Evolutionary conservation across 1,139 yeast genomes (phyloP).

Genomic region (Zygosaccharomyces sapae): DNA sequence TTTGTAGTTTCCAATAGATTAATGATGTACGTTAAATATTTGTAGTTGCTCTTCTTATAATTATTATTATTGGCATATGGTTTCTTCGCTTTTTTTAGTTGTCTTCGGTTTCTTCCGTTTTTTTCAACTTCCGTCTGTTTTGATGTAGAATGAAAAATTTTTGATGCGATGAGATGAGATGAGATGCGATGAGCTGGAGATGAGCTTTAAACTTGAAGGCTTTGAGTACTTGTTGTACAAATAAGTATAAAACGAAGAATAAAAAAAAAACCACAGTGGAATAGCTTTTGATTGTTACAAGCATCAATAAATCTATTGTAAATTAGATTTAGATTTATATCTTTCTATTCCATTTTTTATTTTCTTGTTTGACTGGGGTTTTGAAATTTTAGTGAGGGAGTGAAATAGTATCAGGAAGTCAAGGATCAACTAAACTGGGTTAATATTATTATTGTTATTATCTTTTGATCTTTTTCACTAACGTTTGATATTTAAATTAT

Average conservation of each 20-base stretch:
- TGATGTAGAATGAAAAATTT: conserved; percentile 7
- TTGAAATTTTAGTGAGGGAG: not conserved
- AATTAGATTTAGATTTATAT: not conserved
- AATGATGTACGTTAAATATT: not conserved
- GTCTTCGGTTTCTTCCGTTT: not conserved
- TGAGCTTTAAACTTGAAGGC: not conserved
- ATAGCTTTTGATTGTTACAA: not conserved
- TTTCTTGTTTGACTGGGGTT: not conserved
- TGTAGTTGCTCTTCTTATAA: not conserved
- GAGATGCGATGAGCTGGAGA: conserved; percentile 25
- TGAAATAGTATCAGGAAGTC: not conserved
- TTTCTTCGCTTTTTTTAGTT: not conserved
- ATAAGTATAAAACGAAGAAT: no score
- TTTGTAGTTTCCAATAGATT: not conserved
- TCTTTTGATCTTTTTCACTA: not conserved
- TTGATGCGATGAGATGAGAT: conserved; percentile 13
- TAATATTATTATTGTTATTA: not conserved
- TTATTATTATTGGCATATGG: not conserved
- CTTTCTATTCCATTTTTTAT: not conserved
- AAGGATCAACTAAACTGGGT: not conserved
- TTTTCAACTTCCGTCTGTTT: conserved; percentile 1
- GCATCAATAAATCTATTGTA: not conserved
- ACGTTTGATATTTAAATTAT: conserved; percentile 1
- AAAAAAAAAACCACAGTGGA: not conserved
- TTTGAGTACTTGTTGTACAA: not conserved